Conservation (phyloP, 768 basidiomycete species). For the Russula sp. region DNA sequence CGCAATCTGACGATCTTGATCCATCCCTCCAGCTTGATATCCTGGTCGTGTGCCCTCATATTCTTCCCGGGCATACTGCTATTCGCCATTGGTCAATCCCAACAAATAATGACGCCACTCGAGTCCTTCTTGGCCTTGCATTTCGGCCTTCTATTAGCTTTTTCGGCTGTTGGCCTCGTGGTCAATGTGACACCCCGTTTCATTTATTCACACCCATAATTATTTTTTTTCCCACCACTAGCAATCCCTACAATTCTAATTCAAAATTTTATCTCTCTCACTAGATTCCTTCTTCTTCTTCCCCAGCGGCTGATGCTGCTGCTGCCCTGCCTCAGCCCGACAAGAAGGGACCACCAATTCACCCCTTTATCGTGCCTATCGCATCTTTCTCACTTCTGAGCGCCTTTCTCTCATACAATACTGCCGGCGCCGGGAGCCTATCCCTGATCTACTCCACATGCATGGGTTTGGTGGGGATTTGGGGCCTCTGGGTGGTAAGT, state of each 20-base stretch:
- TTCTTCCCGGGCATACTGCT: conserved; percentile 64
- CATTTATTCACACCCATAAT: conserved; percentile 17
- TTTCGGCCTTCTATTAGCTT: conserved; percentile 58
- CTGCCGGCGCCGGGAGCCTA: conserved; percentile 54
- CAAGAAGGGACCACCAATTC: conserved; percentile 37
- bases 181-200: conserved; percentile 46
- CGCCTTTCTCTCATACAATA: conserved; percentile 66
- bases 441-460: conserved; percentile 50
- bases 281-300: conserved; percentile 48
- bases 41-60: conserved; percentile 36
- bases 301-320: conserved; percentile 14
- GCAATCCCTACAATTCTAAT: not conserved
- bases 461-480: conserved; percentile 53
- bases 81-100: conserved; percentile 47
- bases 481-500: conserved; percentile 72
- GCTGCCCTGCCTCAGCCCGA: conserved; percentile 29
- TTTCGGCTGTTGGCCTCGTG: conserved; percentile 54
- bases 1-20: not conserved
- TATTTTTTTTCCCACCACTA: not conserved
- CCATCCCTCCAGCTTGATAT: conserved; percentile 29
- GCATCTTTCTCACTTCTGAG: conserved; percentile 52
- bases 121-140: conserved; percentile 70
- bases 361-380: conserved; percentile 65
- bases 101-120: conserved; percentile 58
- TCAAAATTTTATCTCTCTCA: not conserved